These are phyloP conservation scores for Maudiozyma bulderi DNA, from an alignment of 805 yeast genomes.

Conservation along the genomic window DNA sequence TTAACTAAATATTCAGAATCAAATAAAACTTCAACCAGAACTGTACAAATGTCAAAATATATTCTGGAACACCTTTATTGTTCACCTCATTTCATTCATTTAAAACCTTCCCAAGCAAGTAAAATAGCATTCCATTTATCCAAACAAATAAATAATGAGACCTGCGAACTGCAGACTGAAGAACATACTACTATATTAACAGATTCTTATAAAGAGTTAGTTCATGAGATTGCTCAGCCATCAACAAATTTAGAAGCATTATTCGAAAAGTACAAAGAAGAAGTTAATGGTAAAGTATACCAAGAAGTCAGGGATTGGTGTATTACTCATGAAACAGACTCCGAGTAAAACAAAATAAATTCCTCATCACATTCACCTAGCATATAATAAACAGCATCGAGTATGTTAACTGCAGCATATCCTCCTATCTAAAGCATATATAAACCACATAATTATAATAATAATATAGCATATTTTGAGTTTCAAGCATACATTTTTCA, in stretches of 20 bases:
- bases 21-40: slow-evolving; percentile 73
- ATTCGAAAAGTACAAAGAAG: slow-evolving; percentile 10
- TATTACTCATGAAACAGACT: background rate
- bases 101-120: slow-evolving; percentile 65
- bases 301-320: slow-evolving; percentile 14
- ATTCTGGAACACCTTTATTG: slow-evolving; percentile 66
- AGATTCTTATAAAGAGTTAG: slow-evolving; percentile 12
- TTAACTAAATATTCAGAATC: slow-evolving; percentile 80
- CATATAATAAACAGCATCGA: background rate
- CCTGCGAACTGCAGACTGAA: slow-evolving; percentile 6
- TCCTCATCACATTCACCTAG: background rate
- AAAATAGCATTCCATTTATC: slow-evolving; percentile 82
- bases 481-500: too few species aligned
- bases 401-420: too few species aligned
- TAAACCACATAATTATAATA: too few species aligned
- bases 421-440: too few species aligned
- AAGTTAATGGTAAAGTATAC: slow-evolving; percentile 14
- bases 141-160: slow-evolving; percentile 37
- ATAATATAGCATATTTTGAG: too few species aligned
- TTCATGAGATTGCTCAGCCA: slow-evolving; percentile 25
- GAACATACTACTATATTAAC: slow-evolving; percentile 12
- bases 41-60: slow-evolving; percentile 77
- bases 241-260: slow-evolving; percentile 23
- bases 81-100: slow-evolving; percentile 65
- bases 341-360: background rate